Evolutionary conservation across 352 stramenopile genomes (phyloP).

Genomic region (Phytophthora citrophthora): DNA sequence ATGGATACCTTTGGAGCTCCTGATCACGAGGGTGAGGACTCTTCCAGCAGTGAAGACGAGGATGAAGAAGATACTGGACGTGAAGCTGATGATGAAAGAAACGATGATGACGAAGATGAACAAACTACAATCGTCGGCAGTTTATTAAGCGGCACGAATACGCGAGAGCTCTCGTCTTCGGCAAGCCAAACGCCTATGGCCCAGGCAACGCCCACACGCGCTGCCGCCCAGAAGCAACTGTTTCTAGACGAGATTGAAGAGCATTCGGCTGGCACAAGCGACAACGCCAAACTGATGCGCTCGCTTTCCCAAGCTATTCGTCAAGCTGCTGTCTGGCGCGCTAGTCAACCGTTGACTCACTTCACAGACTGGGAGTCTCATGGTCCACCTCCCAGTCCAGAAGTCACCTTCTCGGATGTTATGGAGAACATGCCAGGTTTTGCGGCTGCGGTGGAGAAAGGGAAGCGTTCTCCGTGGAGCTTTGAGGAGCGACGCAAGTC

Average conservation of each 20-base stretch:
- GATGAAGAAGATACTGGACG: constrained; percentile 56
- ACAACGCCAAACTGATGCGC: constrained; percentile 74
- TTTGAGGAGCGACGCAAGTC: constrained; percentile 73
- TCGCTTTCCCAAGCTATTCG: constrained; percentile 80
- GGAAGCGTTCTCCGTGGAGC: constrained; percentile 53
- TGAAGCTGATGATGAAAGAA: constrained; percentile 51
- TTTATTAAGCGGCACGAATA: constrained; percentile 72
- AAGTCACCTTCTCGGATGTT: constrained; percentile 81
- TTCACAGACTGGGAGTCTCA: constrained; percentile 76
- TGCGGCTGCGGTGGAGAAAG: constrained; percentile 41
- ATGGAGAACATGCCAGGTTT: constrained; percentile 73
- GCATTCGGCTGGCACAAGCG: constrained; percentile 55
- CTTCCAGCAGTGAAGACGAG: constrained; percentile 82
- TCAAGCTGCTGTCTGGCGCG: constrained; percentile 79
- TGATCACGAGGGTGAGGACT: constrained; percentile 56
- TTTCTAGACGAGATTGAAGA: constrained; percentile 82
- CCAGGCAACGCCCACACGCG: constrained; percentile 23
- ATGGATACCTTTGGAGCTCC: constrained; percentile 40
- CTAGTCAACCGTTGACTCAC: constrained; percentile 71
- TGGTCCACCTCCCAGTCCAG: constrained; percentile 55
- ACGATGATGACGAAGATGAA: constrained; percentile 79
- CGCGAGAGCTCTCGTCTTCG: constrained; percentile 50
- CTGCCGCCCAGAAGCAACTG: constrained; percentile 32
- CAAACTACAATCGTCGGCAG: constrained; percentile 83
- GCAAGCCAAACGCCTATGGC: constrained; percentile 8